Evolutionary conservation across 1,139 yeast species (phyloP), one percentile per base, ranked within the genome.

Genomic region (Eremothecium sinecaudum): DNA sequence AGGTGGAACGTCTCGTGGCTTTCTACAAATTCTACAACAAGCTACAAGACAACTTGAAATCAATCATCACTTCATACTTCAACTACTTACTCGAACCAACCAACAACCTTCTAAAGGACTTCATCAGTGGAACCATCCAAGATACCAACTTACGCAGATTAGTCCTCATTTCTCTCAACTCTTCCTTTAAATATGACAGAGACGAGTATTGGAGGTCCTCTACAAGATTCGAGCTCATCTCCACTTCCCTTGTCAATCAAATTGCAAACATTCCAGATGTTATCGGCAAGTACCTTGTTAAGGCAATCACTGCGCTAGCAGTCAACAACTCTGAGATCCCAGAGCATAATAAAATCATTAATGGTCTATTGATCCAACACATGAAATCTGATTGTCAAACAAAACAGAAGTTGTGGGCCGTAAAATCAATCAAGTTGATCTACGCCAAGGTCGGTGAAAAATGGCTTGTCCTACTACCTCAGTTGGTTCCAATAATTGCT

Each of bases 191-290:
- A 50, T 80, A 76, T 52, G 97, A 87, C 52, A 82, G 80, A 53
- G 94, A 81, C 48, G 97, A 90, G 53, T 90, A 82, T 63, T 90
- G 98, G 97, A 79, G 82, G 38, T 76, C 86, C 34, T 80, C 79
- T 40, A 75, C 83, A 25, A 73, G 97, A 56, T 90, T 86, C 53
- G 93, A 81, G 31, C 62, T 74, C 40, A 69, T 86, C 24, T 69
- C 76, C 14, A 64, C 58, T 21, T 71, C 80, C 11, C 67, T 92
- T 39, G 63, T 82, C 40, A 62, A 62, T 14, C 95, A 86, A 61
- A 65, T 87, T 41, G 52, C 63, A 6, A 72, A 69, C 44, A 70
- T 82, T 41, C 92, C 81, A 50, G 78, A 73, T 42, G 60, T 71
- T 10, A 73, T 80, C 49, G 86, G 90, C 32, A 79, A 80, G 50